Base-by-base conservation (phyloP, 805 yeast genomes). In the Torulaspora franciscae region DNA sequence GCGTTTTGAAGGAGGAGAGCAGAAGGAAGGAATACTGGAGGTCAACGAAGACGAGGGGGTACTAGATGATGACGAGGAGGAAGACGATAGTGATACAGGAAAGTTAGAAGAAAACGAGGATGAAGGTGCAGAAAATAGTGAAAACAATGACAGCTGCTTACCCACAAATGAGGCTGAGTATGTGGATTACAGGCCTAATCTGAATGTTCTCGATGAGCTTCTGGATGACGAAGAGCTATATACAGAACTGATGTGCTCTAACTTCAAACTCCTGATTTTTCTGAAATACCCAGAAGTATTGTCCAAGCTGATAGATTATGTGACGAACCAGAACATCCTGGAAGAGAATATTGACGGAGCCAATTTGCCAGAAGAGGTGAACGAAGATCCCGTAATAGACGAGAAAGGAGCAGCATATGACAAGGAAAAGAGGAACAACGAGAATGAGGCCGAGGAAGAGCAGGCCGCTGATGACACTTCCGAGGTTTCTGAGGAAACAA, bases 201-300 rank as follows among this genome's bases (percentile, higher is more conserved):
- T 72, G 38, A 62, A 58, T 1, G 65, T 70, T 4, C 64, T 80
- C 47, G 79, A 76, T 37, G 83, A 82, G 38, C 65, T 87, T 36
- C 68, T 87, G 49, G 89, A 84, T 59, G 91, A 85, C 54, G 83
- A 79, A 37, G 90, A 83, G 47, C 65, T 87, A 24, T 70, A 85
- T 23, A 85, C 85, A 46, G 93, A 86, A 60, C 68, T 87, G 29
- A 67, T 83, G 50, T 77, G 83, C 17, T 81, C 88, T 14, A 85
- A 85, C 62, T 74, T 82, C 36, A 83, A 84, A 59, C 73, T 93
- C 40, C 72, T 90, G 32, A 93, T 88, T 56, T 82, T 82, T 56
- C 70, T 93, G 44, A 75, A 91, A 50, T 86, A 85, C 58, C 89
- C 93, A 11, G 85, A 81, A 42, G 79, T 87, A 11, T 64, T 91